These are phyloP conservation scores for Endothia cerciana DNA, from an alignment of 2,329 filamentous ascomycete species.

Conservation along the genomic window DNA sequence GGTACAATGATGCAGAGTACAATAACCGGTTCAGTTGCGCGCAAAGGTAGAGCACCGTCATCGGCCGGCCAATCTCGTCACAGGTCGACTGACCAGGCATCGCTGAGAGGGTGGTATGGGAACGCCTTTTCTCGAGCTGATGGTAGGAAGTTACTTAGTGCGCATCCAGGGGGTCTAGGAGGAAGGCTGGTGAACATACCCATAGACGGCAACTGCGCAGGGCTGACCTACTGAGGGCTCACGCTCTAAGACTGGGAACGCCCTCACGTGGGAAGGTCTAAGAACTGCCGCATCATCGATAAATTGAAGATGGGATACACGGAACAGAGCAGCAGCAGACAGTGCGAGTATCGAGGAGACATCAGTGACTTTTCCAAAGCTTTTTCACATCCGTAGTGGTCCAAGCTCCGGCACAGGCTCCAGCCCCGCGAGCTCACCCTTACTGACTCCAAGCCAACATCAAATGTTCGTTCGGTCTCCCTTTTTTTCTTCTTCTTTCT, in stretches of 20 bases:
- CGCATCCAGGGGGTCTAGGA: neutral
- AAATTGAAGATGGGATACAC: neutral
- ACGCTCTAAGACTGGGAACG: neutral
- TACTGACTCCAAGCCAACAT: neutral
- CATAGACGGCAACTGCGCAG: neutral
- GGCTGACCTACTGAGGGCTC: neutral
- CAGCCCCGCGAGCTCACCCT: neutral
- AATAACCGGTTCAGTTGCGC: too few species aligned
- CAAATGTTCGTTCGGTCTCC: neutral
- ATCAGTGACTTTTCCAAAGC: neutral
- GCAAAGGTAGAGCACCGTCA: neutral
- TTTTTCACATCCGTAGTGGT: neutral
- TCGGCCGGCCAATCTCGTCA: neutral
- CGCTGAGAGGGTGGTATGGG: neutral
- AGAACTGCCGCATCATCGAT: neutral
- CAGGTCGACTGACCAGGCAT: neutral
- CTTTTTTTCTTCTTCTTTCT: neutral
- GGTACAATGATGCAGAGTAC: too few species aligned
- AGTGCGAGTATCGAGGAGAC: neutral
- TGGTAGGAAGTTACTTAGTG: neutral
- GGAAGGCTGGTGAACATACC: neutral
- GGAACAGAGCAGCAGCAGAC: neutral
- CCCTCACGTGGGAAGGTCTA: neutral
- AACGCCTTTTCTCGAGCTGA: neutral
- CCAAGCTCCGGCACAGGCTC: neutral